These are phyloP conservation scores for Mollisiaceae sp. DNA, from an alignment of 2,329 filamentous ascomycete species.

Conservation along the genomic window DNA sequence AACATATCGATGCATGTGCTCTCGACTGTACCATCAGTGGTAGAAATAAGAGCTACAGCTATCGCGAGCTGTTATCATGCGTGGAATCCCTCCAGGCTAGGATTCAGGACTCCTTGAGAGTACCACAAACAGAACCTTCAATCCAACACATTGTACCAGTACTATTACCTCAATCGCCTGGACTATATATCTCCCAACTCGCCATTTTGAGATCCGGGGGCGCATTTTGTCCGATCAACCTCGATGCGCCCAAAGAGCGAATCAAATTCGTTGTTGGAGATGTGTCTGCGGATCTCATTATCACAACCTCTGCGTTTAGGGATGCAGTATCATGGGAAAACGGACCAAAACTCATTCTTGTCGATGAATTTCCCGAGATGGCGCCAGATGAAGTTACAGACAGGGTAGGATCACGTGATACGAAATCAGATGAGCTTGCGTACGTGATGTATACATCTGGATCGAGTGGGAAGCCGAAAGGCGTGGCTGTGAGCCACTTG, in stretches of 20 bases:
- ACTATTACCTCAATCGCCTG: slow-evolving; percentile 75
- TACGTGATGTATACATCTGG: slow-evolving; percentile 96
- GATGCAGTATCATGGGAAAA: slow-evolving; percentile 45
- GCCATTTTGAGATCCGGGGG: slow-evolving; percentile 81
- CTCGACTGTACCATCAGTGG: slow-evolving; percentile 67
- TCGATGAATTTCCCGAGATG: slow-evolving; percentile 45
- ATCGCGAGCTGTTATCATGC: slow-evolving; percentile 49
- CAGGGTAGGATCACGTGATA: slow-evolving; percentile 21
- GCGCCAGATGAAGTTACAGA: slow-evolving; percentile 8
- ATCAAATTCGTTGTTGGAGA: slow-evolving; percentile 83
- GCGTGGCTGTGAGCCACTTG: slow-evolving; percentile 79
- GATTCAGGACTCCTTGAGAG: slow-evolving; percentile 21
- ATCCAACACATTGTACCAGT: slow-evolving; percentile 69
- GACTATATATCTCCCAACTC: slow-evolving; percentile 78
- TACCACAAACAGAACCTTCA: slow-evolving; percentile 7
- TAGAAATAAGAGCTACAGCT: slow-evolving; percentile 36
- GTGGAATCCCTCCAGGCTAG: slow-evolving; percentile 33
- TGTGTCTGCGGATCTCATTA: slow-evolving; percentile 69
- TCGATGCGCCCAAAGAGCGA: slow-evolving; percentile 78
- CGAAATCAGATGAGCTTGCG: slow-evolving; percentile 55
- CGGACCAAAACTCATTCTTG: slow-evolving; percentile 46
- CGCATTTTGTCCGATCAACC: slow-evolving; percentile 83
- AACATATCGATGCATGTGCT: slow-evolving; percentile 51
- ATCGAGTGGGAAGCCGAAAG: slow-evolving; percentile 88
- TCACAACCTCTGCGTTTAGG: slow-evolving; percentile 62